A percentile compares a stretch with the other conserved stretches of the same genome.
Evolutionary conservation across 345 rosid genomes (phyloP).

Genomic region (Eutrema japonicum): DNA sequence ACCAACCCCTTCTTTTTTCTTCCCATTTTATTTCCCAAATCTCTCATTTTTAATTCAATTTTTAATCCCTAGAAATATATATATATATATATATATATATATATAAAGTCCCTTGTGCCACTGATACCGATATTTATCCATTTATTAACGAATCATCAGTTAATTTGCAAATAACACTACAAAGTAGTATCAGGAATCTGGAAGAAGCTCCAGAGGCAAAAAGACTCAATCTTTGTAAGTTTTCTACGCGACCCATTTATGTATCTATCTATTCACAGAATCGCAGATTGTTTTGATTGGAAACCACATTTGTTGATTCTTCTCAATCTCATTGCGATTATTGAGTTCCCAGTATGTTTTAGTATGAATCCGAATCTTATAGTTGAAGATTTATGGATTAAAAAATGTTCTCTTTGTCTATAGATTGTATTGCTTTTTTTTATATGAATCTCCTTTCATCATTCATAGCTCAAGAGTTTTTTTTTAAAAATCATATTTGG

Average conservation of each 20-base stretch:
- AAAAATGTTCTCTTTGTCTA: background rate
- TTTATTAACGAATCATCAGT: slow-evolving; percentile 26
- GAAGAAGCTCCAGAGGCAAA: slow-evolving; percentile 34
- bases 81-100: slow-evolving; percentile 31
- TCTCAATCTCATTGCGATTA: slow-evolving; percentile 28
- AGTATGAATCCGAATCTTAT: slow-evolving; percentile 22
- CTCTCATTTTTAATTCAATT: slow-evolving; percentile 13
- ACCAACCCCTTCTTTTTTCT: slow-evolving; percentile 42
- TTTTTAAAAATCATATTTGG: background rate
- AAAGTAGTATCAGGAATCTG: slow-evolving; percentile 40
- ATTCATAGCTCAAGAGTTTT: background rate
- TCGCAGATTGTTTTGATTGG: background rate
- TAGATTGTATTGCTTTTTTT: slow-evolving; percentile 20
- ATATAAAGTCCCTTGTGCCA: slow-evolving; percentile 37
- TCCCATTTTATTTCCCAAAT: background rate
- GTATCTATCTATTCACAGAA: background rate
- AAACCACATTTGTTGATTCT: slow-evolving; percentile 17
- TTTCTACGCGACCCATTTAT: slow-evolving; percentile 18
- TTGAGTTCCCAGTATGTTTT: slow-evolving; percentile 12
- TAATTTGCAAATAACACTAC: slow-evolving; percentile 32
- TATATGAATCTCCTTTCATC: slow-evolving; percentile 1
- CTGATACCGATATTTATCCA: slow-evolving; percentile 15
- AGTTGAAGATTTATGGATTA: slow-evolving; percentile 1
- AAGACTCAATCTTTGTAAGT: slow-evolving; percentile 43
- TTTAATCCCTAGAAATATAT: background rate